Evolutionary conservation across 306 rosid species (phyloP), one percentile per base, ranked within the genome.

Genomic region (Vigna nakashimae): DNA sequence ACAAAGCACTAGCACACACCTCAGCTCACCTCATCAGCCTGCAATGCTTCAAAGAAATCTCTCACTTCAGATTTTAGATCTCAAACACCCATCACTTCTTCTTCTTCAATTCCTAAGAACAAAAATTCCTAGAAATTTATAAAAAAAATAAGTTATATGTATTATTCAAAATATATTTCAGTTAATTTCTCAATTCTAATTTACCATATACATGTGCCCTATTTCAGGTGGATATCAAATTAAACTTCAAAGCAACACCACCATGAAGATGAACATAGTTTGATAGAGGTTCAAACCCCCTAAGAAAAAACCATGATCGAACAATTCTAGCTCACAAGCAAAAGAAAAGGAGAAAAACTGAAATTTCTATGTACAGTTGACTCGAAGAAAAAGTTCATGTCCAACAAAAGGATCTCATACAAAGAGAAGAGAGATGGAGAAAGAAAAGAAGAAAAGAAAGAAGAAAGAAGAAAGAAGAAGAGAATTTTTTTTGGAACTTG

Each of bases 31-130:
- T 59, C 65, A 59, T 59, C 65, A 28, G 9, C 42, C 85, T 78
- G 78, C 90, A 75, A 56, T 66, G 52, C 77, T 81, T 81, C 79
- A 74, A 83, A 63, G 66, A 86, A 82, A 86, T 87, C 86, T 74
- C 64, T 75, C 42, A 65, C 84, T 74, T 75, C 48, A 70, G 52
- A 49, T 77, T 42, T 71, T 49, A 87, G 89, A 84, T 89, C 90
- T 79, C 85, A 82, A 77, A 72, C 65, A 79, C 46, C 74, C 79
- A 11, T 78, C 86, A 46, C 76, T 56, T 55, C 87, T 70, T 55
- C 87, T 70, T 75, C 69, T 46, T 68, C 83, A 67, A 79, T 80
- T 84, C 88, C 80, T 51, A 83, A 78, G 73, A 15, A 3, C 51
- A 77, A 64, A 73, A 81, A 52, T 84, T 32, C 55, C 46, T 36